These are phyloP conservation scores for Kodamaea kakaduensis DNA, from an alignment of 805 yeast species.

Conservation along the genomic window DNA sequence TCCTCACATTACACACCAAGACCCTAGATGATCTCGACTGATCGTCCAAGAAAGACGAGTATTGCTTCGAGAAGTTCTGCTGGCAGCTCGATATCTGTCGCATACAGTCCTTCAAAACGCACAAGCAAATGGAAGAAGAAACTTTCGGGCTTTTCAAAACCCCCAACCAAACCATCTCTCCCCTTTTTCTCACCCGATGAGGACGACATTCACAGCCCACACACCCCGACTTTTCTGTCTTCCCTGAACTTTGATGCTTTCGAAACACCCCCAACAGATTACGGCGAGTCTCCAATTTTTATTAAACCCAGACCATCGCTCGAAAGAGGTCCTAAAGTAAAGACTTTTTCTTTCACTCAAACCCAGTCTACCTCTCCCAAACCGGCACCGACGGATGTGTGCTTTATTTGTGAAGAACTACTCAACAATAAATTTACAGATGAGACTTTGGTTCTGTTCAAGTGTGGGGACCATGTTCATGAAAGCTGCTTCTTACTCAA, in stretches of 20 bases:
- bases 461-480: slow-evolving; percentile 55
- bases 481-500: slow-evolving; percentile 52
- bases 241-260: not conserved
- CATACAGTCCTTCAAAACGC: not conserved
- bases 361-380: slow-evolving; percentile 8
- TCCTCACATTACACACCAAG: too few species aligned
- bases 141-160: slow-evolving; percentile 1
- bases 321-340: slow-evolving; percentile 22
- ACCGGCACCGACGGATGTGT: slow-evolving; percentile 16
- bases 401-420: slow-evolving; percentile 52
- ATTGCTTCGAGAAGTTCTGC: too few species aligned
- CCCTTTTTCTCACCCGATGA: too few species aligned
- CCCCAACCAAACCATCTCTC: too few species aligned
- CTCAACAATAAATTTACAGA: slow-evolving; percentile 41
- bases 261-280: slow-evolving; percentile 4
- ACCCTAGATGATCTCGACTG: too few species aligned
- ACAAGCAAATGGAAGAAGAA: not conserved
- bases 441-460: slow-evolving; percentile 45
- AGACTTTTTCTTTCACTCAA: slow-evolving; percentile 20
- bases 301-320: not conserved
- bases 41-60: too few species aligned
- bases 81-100: too few species aligned
- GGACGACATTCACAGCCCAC: not conserved
- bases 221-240: not conserved
- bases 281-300: slow-evolving; percentile 1